Evolutionary conservation across 2,329 filamentous ascomycete genomes (phyloP).

Genomic region (Talaromyces albobiverticillius): DNA sequence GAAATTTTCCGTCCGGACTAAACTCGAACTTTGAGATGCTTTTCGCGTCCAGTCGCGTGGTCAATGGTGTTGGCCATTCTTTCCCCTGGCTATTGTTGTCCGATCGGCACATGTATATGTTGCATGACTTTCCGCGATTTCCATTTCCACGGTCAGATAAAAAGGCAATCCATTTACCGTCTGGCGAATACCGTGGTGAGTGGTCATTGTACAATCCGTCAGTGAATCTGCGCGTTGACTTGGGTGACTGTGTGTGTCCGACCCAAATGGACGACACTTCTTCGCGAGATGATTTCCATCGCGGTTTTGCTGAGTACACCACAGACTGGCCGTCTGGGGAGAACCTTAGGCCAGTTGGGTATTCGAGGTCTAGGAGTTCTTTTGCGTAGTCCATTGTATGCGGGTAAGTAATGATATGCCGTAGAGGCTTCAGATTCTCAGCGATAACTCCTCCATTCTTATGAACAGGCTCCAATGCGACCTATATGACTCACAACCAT

Average conservation of each 20-base stretch:
- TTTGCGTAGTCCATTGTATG: conserved; percentile 1
- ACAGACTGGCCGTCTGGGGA: conserved; percentile 4
- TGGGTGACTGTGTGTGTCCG: not conserved
- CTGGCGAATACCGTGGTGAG: conserved; percentile 2
- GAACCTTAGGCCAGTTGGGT: not conserved
- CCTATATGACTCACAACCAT: too few species aligned
- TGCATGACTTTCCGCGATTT: conserved; percentile 5
- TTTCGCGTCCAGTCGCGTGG: not conserved
- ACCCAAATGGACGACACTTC: conserved; percentile 8
- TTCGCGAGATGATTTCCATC: not conserved
- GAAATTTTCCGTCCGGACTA: conserved; percentile 5
- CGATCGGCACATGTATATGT: not conserved
- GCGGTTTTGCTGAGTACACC: conserved; percentile 11
- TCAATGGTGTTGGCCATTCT: not conserved
- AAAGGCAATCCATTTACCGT: not conserved
- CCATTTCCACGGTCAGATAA: conserved; percentile 7
- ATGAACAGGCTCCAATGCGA: too few species aligned
- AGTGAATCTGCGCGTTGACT: conserved; percentile 2
- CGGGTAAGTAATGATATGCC: too few species aligned
- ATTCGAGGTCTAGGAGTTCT: conserved; percentile 7
- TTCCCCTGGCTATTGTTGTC: too few species aligned
- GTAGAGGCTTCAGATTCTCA: too few species aligned
- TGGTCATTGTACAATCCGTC: not conserved
- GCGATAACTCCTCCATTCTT: too few species aligned
- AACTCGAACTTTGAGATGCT: conserved; percentile 6